Percentiles rank a stretch among this genome's conserved stretches.
Evolutionary conservation across 2,329 filamentous ascomycete species (phyloP).

Genomic region (Pseudocercospora musae): DNA sequence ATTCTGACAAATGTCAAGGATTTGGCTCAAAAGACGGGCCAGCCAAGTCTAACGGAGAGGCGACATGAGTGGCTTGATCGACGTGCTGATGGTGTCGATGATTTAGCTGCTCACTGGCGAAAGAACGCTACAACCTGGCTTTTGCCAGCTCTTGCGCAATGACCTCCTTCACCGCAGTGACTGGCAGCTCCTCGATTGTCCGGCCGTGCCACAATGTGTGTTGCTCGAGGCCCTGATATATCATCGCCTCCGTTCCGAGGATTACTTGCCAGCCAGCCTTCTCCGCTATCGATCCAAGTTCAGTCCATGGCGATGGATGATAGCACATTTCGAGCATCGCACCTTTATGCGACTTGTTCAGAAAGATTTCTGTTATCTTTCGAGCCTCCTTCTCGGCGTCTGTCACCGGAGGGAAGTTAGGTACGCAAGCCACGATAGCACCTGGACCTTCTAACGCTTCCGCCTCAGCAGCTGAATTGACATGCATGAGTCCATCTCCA

Average conservation of each 20-base stretch:
- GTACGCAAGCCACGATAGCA: constrained; percentile 70
- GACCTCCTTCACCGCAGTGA: constrained; percentile 57
- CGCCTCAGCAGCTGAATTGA: constrained; percentile 61
- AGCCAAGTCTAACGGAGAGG: not conserved
- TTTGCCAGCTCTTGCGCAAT: constrained; percentile 38
- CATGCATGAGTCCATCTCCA: constrained; percentile 58
- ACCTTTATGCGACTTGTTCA: constrained; percentile 56
- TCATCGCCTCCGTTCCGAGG: constrained; percentile 71
- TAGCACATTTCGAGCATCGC: constrained; percentile 81
- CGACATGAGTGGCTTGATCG: not conserved
- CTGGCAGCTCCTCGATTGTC: constrained; percentile 53
- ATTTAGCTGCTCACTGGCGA: not conserved
- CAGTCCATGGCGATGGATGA: constrained; percentile 67
- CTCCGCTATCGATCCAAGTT: constrained; percentile 60
- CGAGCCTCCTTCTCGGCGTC: constrained; percentile 60
- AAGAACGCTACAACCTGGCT: constrained; percentile 15
- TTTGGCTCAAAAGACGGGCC: not conserved
- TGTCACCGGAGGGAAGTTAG: constrained; percentile 69
- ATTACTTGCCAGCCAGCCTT: constrained; percentile 68
- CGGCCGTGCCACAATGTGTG: constrained; percentile 60
- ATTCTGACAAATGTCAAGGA: not conserved
- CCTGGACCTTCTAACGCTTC: constrained; percentile 56
- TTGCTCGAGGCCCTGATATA: constrained; percentile 72
- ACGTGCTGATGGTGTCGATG: not conserved
- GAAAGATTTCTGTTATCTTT: constrained; percentile 51